Evolutionary conservation across 768 basidiomycete genomes (phyloP), one percentile per base, ranked within the genome.

Genomic region (Suillus paluster): DNA sequence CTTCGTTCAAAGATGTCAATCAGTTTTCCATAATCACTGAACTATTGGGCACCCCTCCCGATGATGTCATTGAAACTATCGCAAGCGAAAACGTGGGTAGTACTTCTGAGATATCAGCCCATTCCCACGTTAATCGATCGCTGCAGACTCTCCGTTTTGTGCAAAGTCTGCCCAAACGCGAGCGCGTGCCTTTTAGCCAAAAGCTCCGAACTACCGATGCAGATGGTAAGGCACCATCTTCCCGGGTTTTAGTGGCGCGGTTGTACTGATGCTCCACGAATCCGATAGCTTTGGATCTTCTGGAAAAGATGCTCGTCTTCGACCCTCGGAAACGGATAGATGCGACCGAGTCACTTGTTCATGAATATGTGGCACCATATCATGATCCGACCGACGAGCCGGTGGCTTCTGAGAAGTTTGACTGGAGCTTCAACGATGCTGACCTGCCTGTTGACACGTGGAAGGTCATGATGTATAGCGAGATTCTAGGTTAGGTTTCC

Each of bases 381-480:
- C 97, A 99, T 71, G 97, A 99, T 77, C 95, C 97, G 9, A 95
- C 94, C 3, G 97, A 99, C 73, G 97, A 99, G 73, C 97, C 97
- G 10, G 88, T 90, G 21, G 94, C 97, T 14, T 86, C 82, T 19
- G 95, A 98, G 73, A 90, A 92, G 71, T 99, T 99, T 70, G 97
- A 99, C 77, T 99, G 97, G 97, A 92, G 90, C 70, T 99, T 99
- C 86, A 99, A 99, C 76, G 97, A 99, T 66, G 97, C 97, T 21
- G 97, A 99, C 75, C 82, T 99, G 49, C 97, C 97, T 0, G 92
- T 99, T 12, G 97, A 99, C 71, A 97, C 94, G 1, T 99, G 97
- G 97, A 99, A 98, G 79, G 97, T 97, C 72, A 99, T 99, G 97
- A 99, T 99, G 97, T 99, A 99, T 81, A 92, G 90, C 69, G 97